Conservation (phyloP, 768 basidiomycete species). For the Lepiota brunneoincarnata region DNA sequence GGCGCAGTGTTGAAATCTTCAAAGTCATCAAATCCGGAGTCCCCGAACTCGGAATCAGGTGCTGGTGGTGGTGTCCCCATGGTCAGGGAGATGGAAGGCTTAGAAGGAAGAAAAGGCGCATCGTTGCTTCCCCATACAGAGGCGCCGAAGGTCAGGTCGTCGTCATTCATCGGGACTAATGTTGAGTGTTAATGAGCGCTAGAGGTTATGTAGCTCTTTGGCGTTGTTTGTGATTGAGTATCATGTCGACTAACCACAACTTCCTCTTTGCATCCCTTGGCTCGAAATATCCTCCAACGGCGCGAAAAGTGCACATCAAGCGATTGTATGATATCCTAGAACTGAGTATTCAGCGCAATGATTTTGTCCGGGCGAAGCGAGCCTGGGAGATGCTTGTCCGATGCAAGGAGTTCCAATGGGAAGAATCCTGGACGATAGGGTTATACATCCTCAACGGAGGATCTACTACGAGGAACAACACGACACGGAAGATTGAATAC, state of each 20-base stretch:
- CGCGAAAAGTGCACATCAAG: conserved; percentile 70
- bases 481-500: conserved; percentile 46
- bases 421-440: conserved; percentile 66
- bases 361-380: conserved; percentile 58
- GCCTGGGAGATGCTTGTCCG: conserved; percentile 75
- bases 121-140: conserved; percentile 64
- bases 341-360: conserved; percentile 63
- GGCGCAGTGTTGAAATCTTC: conserved; percentile 59
- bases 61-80: conserved; percentile 16
- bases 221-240: conserved; percentile 24
- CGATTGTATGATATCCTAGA: conserved; percentile 75
- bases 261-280: conserved; percentile 67
- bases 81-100: conserved; percentile 19
- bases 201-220: conserved; percentile 22
- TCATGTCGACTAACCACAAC: conserved; percentile 25
- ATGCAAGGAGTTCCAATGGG: conserved; percentile 81
- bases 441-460: conserved; percentile 47
- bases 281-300: conserved; percentile 44
- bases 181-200: neutral
- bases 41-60: conserved; percentile 27
- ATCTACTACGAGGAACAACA: conserved; percentile 24
- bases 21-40: conserved; percentile 50
- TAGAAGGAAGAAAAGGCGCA: conserved; percentile 25
- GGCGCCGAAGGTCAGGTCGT: conserved; percentile 69
- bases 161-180: conserved; percentile 60